Evolutionary conservation across 1,284 basidiomycete genomes (phyloP).

Genomic region (Ceraceosorus guamensis): DNA sequence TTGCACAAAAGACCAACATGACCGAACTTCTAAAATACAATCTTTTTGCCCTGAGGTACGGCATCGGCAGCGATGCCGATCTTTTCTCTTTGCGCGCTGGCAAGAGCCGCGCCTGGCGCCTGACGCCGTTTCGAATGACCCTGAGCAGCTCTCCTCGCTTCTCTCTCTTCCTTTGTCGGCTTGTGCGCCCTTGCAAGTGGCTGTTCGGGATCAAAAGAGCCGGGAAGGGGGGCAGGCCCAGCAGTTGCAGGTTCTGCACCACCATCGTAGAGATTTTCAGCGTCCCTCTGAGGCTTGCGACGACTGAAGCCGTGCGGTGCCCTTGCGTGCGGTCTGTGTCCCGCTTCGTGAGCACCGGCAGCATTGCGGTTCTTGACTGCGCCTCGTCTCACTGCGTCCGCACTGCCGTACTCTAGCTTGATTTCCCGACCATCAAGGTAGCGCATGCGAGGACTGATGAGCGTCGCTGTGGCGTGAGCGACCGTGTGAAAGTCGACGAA

Average conservation of each 20-base stretch:
- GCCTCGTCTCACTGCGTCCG: conserved; percentile 63
- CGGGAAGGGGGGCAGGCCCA: conserved; percentile 28
- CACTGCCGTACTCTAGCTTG: conserved; percentile 77
- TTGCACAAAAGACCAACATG: no score
- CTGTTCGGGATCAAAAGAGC: conserved; percentile 31
- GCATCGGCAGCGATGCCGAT: conserved; percentile 63
- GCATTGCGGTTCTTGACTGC: conserved; percentile 15
- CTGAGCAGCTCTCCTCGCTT: conserved; percentile 32
- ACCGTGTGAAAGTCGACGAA: conserved; percentile 83
- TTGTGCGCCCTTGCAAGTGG: conserved; percentile 25
- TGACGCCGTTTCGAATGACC: not conserved
- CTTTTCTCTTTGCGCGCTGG: conserved; percentile 75
- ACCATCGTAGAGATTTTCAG: not conserved
- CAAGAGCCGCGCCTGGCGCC: conserved; percentile 74
- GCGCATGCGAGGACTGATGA: conserved; percentile 78
- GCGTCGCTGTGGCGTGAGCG: conserved; percentile 70
- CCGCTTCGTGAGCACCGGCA: not conserved
- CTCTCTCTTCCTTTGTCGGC: conserved; percentile 32
- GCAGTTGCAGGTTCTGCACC: conserved; percentile 3
- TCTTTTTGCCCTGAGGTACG: conserved; percentile 69
- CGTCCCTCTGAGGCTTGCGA: not conserved
- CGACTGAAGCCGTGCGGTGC: no score
- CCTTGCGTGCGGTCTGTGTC: conserved; percentile 10
- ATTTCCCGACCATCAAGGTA: conserved; percentile 74
- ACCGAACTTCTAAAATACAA: not conserved